Percentiles rank a stretch among this genome's conserved stretches.
These are phyloP conservation scores for Prunus dulcis DNA, from an alignment of 306 rosid genomes.

Conservation along the genomic window DNA sequence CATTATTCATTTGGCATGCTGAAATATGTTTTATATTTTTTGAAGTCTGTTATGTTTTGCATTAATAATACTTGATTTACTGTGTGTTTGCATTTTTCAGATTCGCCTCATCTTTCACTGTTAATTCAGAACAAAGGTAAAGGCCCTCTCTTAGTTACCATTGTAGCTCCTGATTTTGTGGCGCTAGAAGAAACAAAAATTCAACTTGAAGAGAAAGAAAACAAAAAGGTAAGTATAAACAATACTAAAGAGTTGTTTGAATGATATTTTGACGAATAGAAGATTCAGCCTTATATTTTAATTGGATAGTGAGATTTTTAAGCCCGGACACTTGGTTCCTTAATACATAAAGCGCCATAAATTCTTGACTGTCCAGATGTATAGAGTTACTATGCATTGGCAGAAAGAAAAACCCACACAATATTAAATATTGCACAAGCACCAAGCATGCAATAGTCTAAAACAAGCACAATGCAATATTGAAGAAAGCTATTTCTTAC, in stretches of 20 bases:
- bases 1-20: background rate
- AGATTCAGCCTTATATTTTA: background rate
- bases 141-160: constrained; percentile 25
- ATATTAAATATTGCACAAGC: background rate
- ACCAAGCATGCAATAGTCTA: background rate
- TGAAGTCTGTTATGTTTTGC: background rate
- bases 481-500: background rate
- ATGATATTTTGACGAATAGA: background rate
- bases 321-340: background rate
- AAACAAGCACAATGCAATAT: background rate
- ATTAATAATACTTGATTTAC: background rate
- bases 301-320: background rate
- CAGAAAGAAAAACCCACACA: background rate
- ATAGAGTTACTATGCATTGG: background rate
- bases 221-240: constrained; percentile 33
- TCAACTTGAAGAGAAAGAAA: constrained; percentile 26
- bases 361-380: background rate
- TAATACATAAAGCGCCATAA: background rate
- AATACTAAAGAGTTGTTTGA: background rate
- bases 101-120: constrained; percentile 44
- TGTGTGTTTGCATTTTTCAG: constrained; percentile 23
- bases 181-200: constrained; percentile 28
- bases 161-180: constrained; percentile 45
- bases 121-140: constrained; percentile 51
- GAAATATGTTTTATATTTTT: background rate